phyloP scores from a whole-genome alignment of 164 flowering plant genomes.

The Tetracentron sinense region DNA sequence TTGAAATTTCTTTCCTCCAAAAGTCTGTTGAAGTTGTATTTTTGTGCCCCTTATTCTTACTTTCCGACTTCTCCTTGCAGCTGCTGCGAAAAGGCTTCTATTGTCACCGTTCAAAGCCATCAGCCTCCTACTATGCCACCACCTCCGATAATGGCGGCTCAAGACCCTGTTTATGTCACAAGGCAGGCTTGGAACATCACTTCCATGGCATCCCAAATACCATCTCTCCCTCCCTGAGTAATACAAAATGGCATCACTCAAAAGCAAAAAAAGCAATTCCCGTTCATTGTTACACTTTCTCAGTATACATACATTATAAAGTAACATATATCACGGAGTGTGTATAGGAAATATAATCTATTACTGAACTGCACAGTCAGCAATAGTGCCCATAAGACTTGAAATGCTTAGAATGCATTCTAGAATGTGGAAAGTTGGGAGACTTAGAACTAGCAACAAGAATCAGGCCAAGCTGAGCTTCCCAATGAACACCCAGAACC shows the following conservation, averaged over 20 bases:
- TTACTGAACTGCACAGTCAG: neutral
- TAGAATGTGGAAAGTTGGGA: neutral
- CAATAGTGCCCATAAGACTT: too few relatives aligned
- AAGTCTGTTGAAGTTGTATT: too few relatives aligned
- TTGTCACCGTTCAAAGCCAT: too few relatives aligned
- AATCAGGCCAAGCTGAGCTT: conserved; percentile 6
- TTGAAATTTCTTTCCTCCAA: too few relatives aligned
- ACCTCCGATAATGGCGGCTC: too few relatives aligned
- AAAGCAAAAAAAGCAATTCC: conserved; percentile 12
- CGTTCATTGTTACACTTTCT: conserved; percentile 34
- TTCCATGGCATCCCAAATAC: conserved; percentile 6
- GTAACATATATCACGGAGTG: conserved; percentile 11
- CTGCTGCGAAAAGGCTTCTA: too few relatives aligned
- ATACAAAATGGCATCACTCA: neutral
- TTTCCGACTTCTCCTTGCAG: too few relatives aligned
- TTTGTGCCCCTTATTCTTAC: too few relatives aligned
- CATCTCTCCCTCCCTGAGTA: conserved; percentile 7
- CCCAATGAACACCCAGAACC: neutral
- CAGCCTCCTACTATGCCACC: too few relatives aligned
- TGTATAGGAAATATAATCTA: conserved; percentile 14
- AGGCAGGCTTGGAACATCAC: conserved; percentile 3
- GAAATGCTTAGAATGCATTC: conserved; percentile 5
- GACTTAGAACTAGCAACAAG: neutral
- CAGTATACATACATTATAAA: conserved; percentile 23
- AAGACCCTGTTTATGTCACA: too few relatives aligned